Evolutionary conservation across 768 basidiomycete genomes (phyloP).

Genomic region (Phlebiopsis gigantea): DNA sequence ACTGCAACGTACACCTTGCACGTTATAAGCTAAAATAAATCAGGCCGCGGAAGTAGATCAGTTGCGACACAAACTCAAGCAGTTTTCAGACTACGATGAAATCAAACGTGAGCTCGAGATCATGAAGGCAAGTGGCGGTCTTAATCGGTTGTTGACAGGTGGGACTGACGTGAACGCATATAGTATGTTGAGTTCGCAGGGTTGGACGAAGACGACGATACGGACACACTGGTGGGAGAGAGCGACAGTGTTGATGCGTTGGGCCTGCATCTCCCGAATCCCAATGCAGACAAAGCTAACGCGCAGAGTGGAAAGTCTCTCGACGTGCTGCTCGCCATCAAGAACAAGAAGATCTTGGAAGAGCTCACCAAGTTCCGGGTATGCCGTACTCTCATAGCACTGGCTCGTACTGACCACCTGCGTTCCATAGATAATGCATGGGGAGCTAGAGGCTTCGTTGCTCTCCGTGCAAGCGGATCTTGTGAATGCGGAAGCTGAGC

Average conservation of each 20-base stretch:
- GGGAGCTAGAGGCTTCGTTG: constrained; percentile 72
- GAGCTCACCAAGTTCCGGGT: constrained; percentile 91
- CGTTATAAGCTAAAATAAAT: background rate
- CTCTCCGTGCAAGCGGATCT: constrained; percentile 53
- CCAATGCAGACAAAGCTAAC: constrained; percentile 83
- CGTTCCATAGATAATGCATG: constrained; percentile 62
- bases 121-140: constrained; percentile 70
- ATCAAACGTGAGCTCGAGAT: constrained; percentile 97
- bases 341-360: constrained; percentile 90
- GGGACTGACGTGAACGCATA: background rate
- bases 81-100: constrained; percentile 88
- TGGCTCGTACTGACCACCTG: too few species aligned
- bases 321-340: constrained; percentile 85
- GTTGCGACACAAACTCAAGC: constrained; percentile 63
- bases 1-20: background rate
- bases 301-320: constrained; percentile 74
- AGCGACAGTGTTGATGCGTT: constrained; percentile 36
- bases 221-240: constrained; percentile 23
- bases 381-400: constrained; percentile 16
- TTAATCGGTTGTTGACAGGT: background rate
- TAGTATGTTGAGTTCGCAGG: constrained; percentile 97
- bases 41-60: constrained; percentile 63
- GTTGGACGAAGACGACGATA: constrained; percentile 68
- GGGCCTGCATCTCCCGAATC: constrained; percentile 76
- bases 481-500: constrained; percentile 51